phyloP scores from a whole-genome alignment of 2,329 filamentous ascomycete species.

The Didymella arachidicola region DNA sequence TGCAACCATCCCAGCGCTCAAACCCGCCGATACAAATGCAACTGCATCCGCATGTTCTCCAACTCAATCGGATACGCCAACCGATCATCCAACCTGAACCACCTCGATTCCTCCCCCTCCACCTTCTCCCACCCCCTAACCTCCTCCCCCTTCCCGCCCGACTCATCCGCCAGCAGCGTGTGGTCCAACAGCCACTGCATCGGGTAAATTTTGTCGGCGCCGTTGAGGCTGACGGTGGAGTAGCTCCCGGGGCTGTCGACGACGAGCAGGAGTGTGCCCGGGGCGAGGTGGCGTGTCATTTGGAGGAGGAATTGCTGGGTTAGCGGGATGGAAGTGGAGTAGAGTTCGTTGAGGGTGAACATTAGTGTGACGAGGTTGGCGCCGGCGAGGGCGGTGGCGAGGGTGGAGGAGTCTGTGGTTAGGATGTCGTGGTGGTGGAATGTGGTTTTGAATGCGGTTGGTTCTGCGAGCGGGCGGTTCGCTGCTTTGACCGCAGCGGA shows the following conservation, averaged over 20 bases:
- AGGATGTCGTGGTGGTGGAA: slow-evolving; percentile 64
- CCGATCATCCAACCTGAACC: slow-evolving; percentile 74
- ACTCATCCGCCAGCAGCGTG: slow-evolving; percentile 64
- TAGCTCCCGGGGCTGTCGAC: slow-evolving; percentile 95
- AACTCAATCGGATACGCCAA: slow-evolving; percentile 83
- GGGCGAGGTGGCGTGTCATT: slow-evolving; percentile 66
- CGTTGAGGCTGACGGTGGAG: slow-evolving; percentile 74
- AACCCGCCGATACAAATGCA: slow-evolving; percentile 75
- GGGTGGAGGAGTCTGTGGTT: slow-evolving; percentile 45
- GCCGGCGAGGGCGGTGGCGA: slow-evolving; percentile 43
- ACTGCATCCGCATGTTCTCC: slow-evolving; percentile 95
- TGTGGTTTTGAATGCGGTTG: slow-evolving; percentile 43
- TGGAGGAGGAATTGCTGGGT: slow-evolving; percentile 79
- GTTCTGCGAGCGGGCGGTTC: slow-evolving; percentile 49
- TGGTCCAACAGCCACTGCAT: slow-evolving; percentile 95
- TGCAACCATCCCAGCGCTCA: not conserved
- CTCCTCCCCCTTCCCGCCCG: slow-evolving; percentile 23
- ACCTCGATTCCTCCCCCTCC: slow-evolving; percentile 76
- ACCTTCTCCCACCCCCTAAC: slow-evolving; percentile 72
- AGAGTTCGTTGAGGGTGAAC: slow-evolving; percentile 96
- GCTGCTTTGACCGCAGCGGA: slow-evolving; percentile 55
- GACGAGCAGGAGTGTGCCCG: slow-evolving; percentile 76
- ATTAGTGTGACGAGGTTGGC: slow-evolving; percentile 75
- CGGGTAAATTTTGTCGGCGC: slow-evolving; percentile 73
- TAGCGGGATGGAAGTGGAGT: slow-evolving; percentile 75